Conservation (phyloP, 2,329 filamentous ascomycete genomes). For the Chaetomiaceae sp. region DNA sequence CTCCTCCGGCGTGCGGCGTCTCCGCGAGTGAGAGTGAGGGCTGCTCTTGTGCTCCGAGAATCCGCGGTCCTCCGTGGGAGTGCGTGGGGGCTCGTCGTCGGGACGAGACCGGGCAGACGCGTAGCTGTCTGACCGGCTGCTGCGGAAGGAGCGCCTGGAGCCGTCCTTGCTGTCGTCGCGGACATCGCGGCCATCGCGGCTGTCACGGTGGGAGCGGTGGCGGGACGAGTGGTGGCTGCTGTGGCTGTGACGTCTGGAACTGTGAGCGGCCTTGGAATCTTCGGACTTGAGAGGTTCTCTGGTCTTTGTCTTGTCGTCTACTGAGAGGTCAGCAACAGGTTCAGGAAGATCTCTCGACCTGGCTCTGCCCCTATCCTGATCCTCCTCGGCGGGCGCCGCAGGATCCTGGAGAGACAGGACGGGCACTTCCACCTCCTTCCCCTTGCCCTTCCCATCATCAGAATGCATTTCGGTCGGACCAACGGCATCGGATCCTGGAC, state of each 20-base stretch:
- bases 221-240: constrained; percentile 34
- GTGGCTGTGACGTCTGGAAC: constrained; percentile 36
- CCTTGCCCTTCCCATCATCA: constrained; percentile 27
- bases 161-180: constrained; percentile 29
- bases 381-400: constrained; percentile 22
- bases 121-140: constrained; percentile 37
- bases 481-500: constrained; percentile 28
- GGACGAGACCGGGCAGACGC: constrained; percentile 30
- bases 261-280: constrained; percentile 30
- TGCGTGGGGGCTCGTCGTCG: constrained; percentile 33
- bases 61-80: constrained; percentile 44
- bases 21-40: constrained; percentile 29
- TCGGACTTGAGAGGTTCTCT: constrained; percentile 35
- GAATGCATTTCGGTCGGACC: constrained; percentile 28
- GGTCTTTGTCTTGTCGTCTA: constrained; percentile 42
- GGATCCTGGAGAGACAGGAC: constrained; percentile 22
- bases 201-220: constrained; percentile 35
- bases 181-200: constrained; percentile 14
- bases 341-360: constrained; percentile 36
- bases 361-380: constrained; percentile 26
- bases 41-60: constrained; percentile 39
- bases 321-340: constrained; percentile 52
- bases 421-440: constrained; percentile 25
- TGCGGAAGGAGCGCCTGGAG: constrained; percentile 28
- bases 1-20: constrained; percentile 40